These are phyloP conservation scores for Suillus tomentosus DNA, from an alignment of 768 basidiomycete species.

Conservation along the genomic window DNA sequence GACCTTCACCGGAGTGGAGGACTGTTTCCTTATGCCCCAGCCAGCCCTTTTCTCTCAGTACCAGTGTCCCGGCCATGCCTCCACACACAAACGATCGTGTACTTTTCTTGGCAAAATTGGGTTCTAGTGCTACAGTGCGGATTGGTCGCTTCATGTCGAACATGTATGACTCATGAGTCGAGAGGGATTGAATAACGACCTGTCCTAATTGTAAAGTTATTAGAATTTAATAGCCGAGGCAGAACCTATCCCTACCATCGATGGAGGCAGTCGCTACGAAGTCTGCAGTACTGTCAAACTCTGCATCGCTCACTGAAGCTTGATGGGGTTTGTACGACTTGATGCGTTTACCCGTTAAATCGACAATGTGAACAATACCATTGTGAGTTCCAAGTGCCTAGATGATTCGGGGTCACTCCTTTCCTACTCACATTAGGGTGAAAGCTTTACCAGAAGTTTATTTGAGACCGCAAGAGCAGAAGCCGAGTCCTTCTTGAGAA, in stretches of 20 bases:
- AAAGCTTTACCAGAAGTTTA: slow-evolving; percentile 60
- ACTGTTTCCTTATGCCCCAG: slow-evolving; percentile 89
- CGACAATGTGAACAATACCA: slow-evolving; percentile 89
- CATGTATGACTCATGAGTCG: slow-evolving; percentile 75
- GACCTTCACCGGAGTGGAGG: slow-evolving; percentile 84
- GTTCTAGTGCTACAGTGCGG: slow-evolving; percentile 87
- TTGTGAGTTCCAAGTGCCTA: slow-evolving; percentile 92
- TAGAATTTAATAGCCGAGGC: background rate
- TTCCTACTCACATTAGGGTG: background rate
- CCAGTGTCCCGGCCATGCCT: slow-evolving; percentile 84
- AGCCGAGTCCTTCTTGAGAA: slow-evolving; percentile 88
- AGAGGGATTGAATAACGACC: slow-evolving; percentile 83
- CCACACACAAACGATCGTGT: slow-evolving; percentile 87
- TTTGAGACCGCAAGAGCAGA: slow-evolving; percentile 79
- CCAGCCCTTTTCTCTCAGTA: slow-evolving; percentile 96
- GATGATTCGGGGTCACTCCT: slow-evolving; percentile 2
- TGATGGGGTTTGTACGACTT: slow-evolving; percentile 91
- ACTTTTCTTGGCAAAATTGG: slow-evolving; percentile 78
- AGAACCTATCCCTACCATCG: slow-evolving; percentile 66
- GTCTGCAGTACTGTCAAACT: slow-evolving; percentile 80
- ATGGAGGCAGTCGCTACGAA: slow-evolving; percentile 92
- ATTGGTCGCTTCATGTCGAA: slow-evolving; percentile 94
- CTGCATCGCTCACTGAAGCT: slow-evolving; percentile 85
- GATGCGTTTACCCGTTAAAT: slow-evolving; percentile 74
- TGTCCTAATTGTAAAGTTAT: slow-evolving; percentile 59